These are phyloP conservation scores for Fusarium marasasianum DNA, from an alignment of 2,329 filamentous ascomycete species.

Conservation along the genomic window DNA sequence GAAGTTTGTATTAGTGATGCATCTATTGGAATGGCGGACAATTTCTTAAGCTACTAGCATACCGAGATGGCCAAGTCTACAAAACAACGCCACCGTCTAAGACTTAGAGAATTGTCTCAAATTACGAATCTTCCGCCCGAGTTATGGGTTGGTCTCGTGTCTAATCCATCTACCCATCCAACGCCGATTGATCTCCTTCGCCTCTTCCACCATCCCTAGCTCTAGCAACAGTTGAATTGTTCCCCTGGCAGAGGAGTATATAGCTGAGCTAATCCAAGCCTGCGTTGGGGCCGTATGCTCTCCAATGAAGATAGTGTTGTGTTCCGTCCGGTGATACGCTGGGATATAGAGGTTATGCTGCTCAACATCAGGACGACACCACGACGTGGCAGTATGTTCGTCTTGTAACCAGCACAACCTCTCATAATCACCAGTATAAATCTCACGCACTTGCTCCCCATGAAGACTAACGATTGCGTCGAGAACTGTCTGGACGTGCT, in stretches of 20 bases:
- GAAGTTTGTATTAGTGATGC: background rate
- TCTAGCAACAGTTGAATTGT: constrained; percentile 57
- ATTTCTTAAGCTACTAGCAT: background rate
- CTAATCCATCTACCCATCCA: constrained; percentile 18
- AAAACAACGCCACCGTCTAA: rapidly evolving
- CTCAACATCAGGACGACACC: constrained; percentile 68
- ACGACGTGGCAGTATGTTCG: constrained; percentile 51
- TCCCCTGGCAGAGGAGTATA: constrained; percentile 74
- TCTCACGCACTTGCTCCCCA: background rate
- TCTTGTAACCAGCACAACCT: constrained; percentile 17
- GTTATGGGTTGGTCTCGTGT: background rate
- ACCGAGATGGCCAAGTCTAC: too few species aligned
- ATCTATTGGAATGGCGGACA: background rate
- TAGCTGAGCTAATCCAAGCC: constrained; percentile 73
- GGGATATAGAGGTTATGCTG: constrained; percentile 77
- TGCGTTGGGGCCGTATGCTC: constrained; percentile 79
- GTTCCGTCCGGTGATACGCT: constrained; percentile 75
- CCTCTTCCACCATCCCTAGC: constrained; percentile 34
- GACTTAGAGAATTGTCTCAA: background rate
- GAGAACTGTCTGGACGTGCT: constrained; percentile 43
- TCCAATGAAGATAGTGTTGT: constrained; percentile 73
- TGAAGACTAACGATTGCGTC: constrained; percentile 15
- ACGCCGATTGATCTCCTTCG: constrained; percentile 12
- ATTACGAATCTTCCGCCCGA: background rate
- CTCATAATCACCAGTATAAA: constrained; percentile 15